phyloP scores from a whole-genome alignment of 2,329 filamentous ascomycete genomes.

The Cordyceps cateniannulata region DNA sequence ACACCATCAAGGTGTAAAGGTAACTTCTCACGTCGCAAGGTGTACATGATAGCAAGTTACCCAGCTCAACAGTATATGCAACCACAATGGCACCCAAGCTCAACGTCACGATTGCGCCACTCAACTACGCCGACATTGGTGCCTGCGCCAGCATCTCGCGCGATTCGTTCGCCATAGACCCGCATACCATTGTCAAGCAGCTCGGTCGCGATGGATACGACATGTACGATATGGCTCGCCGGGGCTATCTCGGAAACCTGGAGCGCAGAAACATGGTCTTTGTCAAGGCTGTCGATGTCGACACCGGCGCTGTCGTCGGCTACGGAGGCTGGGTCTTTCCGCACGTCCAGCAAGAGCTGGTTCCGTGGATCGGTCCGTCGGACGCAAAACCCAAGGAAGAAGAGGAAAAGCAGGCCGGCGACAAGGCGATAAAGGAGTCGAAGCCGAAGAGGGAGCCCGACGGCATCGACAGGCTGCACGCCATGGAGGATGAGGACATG shows the following conservation, averaged over 20 bases:
- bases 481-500: slow-evolving; percentile 13
- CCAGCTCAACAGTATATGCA: neutral
- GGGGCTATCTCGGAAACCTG: slow-evolving; percentile 6
- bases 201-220: slow-evolving; percentile 13
- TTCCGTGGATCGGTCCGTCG: slow-evolving; percentile 2
- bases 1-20: neutral
- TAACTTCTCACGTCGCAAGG: too few relatives aligned
- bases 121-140: slow-evolving; percentile 13
- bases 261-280: slow-evolving; percentile 8
- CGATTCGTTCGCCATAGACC: slow-evolving; percentile 12
- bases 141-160: slow-evolving; percentile 9
- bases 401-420: neutral
- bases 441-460: neutral
- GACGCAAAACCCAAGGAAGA: slow-evolving; percentile 6
- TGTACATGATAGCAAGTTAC: too few relatives aligned
- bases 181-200: slow-evolving; percentile 14
- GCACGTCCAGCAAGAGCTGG: neutral
- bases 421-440: neutral
- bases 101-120: slow-evolving; percentile 10
- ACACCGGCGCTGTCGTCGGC: slow-evolving; percentile 10
- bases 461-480: slow-evolving; percentile 11
- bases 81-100: neutral
- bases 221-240: slow-evolving; percentile 12
- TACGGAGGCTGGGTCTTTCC: slow-evolving; percentile 14
- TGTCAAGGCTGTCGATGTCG: slow-evolving; percentile 12